Evolutionary conservation across 805 yeast genomes (phyloP).

Genomic region (Kodamaea fukazawae): DNA sequence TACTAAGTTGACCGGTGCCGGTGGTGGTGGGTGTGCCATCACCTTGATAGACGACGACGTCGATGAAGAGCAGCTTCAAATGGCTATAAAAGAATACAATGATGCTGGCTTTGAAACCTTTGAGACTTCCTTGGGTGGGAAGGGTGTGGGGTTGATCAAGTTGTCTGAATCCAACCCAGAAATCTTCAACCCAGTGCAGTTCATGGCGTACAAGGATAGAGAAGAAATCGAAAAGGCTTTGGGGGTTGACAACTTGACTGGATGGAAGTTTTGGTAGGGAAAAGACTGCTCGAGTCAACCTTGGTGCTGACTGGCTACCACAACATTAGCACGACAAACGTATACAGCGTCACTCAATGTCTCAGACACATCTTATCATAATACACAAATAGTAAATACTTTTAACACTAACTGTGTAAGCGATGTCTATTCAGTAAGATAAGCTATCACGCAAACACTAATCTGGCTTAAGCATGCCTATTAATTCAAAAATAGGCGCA

Average conservation of each 20-base stretch:
- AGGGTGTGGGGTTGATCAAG: constrained; percentile 67
- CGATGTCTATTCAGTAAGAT: too few relatives aligned
- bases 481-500: too few relatives aligned
- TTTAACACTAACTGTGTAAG: too few relatives aligned
- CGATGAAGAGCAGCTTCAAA: constrained; percentile 31
- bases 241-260: constrained; percentile 40
- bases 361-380: too few relatives aligned
- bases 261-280: constrained; percentile 64
- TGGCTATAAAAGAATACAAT: constrained; percentile 35
- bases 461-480: too few relatives aligned
- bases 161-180: constrained; percentile 11
- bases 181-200: constrained; percentile 30
- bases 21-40: constrained; percentile 98
- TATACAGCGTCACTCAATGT: too few relatives aligned
- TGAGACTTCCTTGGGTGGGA: constrained; percentile 82
- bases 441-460: too few relatives aligned
- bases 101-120: constrained; percentile 66
- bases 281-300: background rate
- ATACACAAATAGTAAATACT: too few relatives aligned
- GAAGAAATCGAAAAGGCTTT: constrained; percentile 47
- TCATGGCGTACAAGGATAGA: constrained; percentile 39
- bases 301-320: too few relatives aligned
- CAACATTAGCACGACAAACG: too few relatives aligned
- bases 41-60: constrained; percentile 62
- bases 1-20: constrained; percentile 96